Evolutionary conservation across 208 protist species (phyloP), one percentile per base, ranked within the genome.

Genomic region (Crithidia expoeki): DNA sequence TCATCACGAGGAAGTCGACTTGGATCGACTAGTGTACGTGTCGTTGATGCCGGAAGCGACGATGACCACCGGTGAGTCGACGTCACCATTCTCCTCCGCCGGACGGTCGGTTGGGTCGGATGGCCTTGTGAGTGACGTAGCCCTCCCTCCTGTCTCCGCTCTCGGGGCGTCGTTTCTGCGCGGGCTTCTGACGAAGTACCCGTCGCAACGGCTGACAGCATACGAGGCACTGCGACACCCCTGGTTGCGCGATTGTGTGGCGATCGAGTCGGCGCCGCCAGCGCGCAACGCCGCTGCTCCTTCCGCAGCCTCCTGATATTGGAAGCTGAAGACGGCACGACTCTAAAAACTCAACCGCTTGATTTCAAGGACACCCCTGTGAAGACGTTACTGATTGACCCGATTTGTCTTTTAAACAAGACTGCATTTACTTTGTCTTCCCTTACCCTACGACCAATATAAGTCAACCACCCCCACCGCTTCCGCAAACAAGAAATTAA

Each of bases 201-300:
- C 90, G 12, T 55, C 57, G 19, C 72, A 72, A 56, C 90, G 90
- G 30, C 36, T 94, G 30, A 91, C 86, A 6, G 85, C 90, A 0
- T 76, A 88, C 40, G 79, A 88, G 51, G 90, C 90, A 25, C 57
- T 94, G 58, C 60, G 55, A 42, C 90, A 95, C 65, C 90, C 88
- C 58, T 90, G 85, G 85, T 44, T 90, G 69, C 74, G 79, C 28
- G 79, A 84, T 28, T 80, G 74, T 33, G 62, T 74, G 33, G 25
- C 57, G 25, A 3, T 38, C 14, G 55, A 5, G 1, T 14, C 34
- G 27, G n/a, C 19, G 16, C 28, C 25, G 9, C 21, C 44, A 9
- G 4, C 42, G 2, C 21, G 36, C 16, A 49, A 49, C 44, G 14
- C 44, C 44, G 36, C 36, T 12, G 12, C 36, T 40, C n/a, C n/a